Evolutionary conservation across 768 basidiomycete species (phyloP).

Genomic region (Trametes maxima): DNA sequence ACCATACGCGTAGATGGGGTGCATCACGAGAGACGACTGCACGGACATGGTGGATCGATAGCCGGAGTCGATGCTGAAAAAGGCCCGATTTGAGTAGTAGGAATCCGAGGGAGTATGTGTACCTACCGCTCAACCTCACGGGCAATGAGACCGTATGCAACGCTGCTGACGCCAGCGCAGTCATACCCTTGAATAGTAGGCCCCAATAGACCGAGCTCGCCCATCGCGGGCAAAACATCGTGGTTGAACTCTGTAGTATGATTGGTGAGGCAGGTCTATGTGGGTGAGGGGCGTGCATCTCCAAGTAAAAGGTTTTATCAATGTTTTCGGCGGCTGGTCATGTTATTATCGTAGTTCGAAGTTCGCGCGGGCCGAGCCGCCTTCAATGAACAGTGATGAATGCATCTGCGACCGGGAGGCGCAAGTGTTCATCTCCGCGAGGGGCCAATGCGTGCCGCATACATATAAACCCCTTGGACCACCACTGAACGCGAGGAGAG

Average conservation of each 20-base stretch:
- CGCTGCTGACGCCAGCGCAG: conserved; percentile 88
- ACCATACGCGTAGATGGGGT: conserved; percentile 88
- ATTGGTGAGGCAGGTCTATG: too few species aligned
- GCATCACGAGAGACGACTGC: conserved; percentile 96
- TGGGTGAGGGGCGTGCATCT: too few species aligned
- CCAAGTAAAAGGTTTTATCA: too few species aligned
- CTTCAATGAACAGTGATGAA: too few species aligned
- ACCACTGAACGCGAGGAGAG: too few species aligned
- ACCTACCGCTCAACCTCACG: conserved; percentile 87
- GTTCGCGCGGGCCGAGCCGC: not conserved
- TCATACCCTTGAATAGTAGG: conserved; percentile 93
- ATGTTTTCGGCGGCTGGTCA: not conserved
- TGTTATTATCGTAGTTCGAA: not conserved
- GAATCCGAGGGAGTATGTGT: not conserved
- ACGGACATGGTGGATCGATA: conserved; percentile 95
- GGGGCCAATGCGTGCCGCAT: too few species aligned
- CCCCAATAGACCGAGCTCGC: conserved; percentile 85
- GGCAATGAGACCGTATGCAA: conserved; percentile 93
- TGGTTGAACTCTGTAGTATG: conserved; percentile 67
- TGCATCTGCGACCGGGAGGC: too few species aligned
- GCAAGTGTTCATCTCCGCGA: too few species aligned
- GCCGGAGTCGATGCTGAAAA: conserved; percentile 85
- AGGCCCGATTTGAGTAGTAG: not conserved
- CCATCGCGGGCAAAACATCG: conserved; percentile 86
- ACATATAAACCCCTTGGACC: too few species aligned